Base-by-base conservation (phyloP, 768 basidiomycete species). In the Lactarius hatsudake region DNA sequence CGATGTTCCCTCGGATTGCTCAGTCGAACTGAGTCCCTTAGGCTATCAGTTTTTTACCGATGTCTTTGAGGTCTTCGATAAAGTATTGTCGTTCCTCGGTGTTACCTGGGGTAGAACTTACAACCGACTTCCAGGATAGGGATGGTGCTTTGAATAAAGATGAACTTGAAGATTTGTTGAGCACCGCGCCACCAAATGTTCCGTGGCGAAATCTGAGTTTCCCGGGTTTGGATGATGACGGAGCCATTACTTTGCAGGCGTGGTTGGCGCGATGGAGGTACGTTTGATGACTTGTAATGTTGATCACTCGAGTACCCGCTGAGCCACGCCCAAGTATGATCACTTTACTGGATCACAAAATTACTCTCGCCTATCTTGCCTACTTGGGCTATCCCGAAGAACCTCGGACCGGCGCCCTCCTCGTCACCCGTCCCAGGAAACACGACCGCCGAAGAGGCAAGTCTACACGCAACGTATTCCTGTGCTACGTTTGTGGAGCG, bases 191-290 rank as follows among this genome's bases (percentile, higher is more conserved):
- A 43, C 95, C 96, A 0, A 96, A 95, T 1, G 96, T 96, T 74
- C 96, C 96, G n/a, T 99, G 96, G 96, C 82, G 85, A 17, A 84
- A 82, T n/a, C 89, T 91, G 72, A 91, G 89, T 57, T 97, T 96
- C 77, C 93, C 95, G 0, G 93, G 96, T 72, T 87, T 91, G 18
- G 90, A 94, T 71, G 94, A 95, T 72, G 82, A 86, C 12, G 94
- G 93, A 13, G 87, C 92, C 34, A 91, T 98, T 20, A 98, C 96
- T n/a, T 78, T 99, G 54, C 96, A 98, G 79, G 93, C 94, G 1
- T 99, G 96, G 96, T 79, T 98, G 32, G 96, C 96, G 23, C 96
- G 97, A 75, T 99, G 96, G 96, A 96, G 93, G 95, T 94, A 36
- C 61, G 71, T 82, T 76, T 28, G 23, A 38, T 59, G 32, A 20